Base-by-base conservation (phyloP, 495 filamentous ascomycete species). In the Talaromyces ruber region DNA sequence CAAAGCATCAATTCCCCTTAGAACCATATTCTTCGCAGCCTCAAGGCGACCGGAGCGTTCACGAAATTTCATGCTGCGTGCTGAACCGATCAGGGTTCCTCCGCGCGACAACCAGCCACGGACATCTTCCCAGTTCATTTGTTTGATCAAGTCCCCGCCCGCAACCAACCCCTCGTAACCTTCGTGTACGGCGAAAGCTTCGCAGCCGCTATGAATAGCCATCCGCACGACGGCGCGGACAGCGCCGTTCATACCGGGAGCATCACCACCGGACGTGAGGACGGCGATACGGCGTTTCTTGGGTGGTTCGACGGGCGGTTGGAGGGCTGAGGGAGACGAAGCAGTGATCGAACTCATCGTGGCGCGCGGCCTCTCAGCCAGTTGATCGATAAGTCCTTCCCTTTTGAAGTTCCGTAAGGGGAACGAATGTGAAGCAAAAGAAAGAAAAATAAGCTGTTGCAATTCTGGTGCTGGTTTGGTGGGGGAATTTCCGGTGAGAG, bases 191-290 rank as follows among this genome's bases (percentile, higher is more conserved):
- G 86, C 91, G 67, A 87, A 99, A 58, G 91, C 83, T 63, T 95
- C 90, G 74, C 94, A 97, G 54, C 86, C 89, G 65, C 86, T 81
- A 70, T 91, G 86, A 64, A 98, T 90, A 28, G 90, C 83, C 87
- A 91, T 97, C 52, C 95, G 87, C 62, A 99, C 91, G 37, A 97
- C 93, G 45, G 95, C 95, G 51, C 95, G 84, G 9, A 97, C 92
- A 24, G 89, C 91, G 51, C 88, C 92, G 72, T 96, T 98, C 95
- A 99, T 99, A 67, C 95, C 95, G 4, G 95, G 94, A 43, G 93
- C 91, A 80, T 99, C 95, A 67, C 95, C 95, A 65, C 95, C 95
- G 64, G 89, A 94, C 64, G 95, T 99, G 88, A 99, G 90, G 63
- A 98, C 88, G 55, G 85, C 95, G 69, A 99, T 95, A 65, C 88